Conservation (phyloP, 208 protist species). For the Novymonas esmeraldas region DNA sequence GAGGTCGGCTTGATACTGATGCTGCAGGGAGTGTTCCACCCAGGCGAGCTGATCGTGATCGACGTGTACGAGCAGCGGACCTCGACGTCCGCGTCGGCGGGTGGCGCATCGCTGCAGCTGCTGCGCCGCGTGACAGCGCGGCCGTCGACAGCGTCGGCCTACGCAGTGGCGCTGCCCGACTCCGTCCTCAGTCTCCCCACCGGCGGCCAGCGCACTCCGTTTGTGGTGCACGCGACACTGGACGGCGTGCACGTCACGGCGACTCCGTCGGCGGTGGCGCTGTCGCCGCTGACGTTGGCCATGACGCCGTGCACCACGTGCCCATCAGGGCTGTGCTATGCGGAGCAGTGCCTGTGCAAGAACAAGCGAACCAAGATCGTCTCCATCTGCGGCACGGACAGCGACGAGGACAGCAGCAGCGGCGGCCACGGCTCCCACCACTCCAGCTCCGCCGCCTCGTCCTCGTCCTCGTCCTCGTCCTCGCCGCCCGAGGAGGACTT, state of each 20-base stretch:
- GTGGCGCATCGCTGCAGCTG: neutral
- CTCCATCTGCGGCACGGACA: conserved; percentile 15
- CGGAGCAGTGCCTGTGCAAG: conserved; percentile 37
- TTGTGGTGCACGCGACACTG: conserved; percentile 34
- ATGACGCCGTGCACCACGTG: conserved; percentile 54
- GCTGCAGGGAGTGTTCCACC: conserved; percentile 31
- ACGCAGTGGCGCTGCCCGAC: conserved; percentile 29
- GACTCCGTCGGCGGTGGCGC: conserved; percentile 36
- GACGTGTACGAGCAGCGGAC: conserved; percentile 21
- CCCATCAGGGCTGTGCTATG: conserved; percentile 49
- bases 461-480: neutral
- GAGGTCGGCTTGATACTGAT: conserved; percentile 24
- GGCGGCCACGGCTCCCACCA: conserved; percentile 26
- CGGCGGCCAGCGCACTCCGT: conserved; percentile 1
- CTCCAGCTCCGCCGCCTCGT: neutral
- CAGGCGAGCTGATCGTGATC: conserved; percentile 27
- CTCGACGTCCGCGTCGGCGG: neutral
- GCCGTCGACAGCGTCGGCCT: conserved; percentile 15
- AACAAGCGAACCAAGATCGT: conserved; percentile 23
- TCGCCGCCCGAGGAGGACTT: neutral
- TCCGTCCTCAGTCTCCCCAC: conserved; percentile 10
- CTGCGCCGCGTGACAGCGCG: conserved; percentile 23
- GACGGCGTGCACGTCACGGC: conserved; percentile 43
- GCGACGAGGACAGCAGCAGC: conserved; percentile 15
- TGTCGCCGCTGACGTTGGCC: conserved; percentile 58